phyloP scores from a whole-genome alignment of 495 filamentous ascomycete genomes.

The Penicillium crystallinum region DNA sequence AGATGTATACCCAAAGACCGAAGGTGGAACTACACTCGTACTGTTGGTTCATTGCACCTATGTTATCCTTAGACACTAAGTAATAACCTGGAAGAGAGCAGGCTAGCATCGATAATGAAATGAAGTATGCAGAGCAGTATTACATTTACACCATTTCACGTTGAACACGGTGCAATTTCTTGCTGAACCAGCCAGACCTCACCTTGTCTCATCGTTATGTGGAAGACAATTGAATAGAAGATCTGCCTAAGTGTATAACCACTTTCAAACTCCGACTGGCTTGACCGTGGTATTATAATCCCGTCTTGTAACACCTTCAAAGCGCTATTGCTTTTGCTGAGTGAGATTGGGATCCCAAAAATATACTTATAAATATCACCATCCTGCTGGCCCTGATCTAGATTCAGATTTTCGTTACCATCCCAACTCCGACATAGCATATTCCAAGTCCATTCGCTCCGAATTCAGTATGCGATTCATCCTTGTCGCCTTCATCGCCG shows the following conservation, averaged over 20 bases:
- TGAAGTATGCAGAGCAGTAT: no score
- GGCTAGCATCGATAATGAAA: no score
- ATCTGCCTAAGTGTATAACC: background rate
- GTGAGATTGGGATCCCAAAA: background rate
- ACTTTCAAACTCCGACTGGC: background rate
- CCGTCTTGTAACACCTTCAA: background rate
- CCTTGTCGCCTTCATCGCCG: background rate
- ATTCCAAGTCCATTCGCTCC: background rate
- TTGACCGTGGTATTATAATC: background rate
- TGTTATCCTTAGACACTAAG: no score
- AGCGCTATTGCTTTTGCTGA: no score
- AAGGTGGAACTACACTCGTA: no score
- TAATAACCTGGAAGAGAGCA: no score
- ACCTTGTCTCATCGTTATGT: background rate
- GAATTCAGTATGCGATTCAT: background rate
- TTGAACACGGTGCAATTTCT: no score
- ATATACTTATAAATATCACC: conserved; percentile 1
- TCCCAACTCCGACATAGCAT: background rate
- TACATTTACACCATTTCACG: no score
- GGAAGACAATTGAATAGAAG: background rate
- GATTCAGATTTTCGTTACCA: background rate
- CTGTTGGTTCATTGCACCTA: no score
- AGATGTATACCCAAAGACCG: no score
- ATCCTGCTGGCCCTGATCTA: background rate
- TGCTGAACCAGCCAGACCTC: no score